Evolutionary conservation across 495 filamentous ascomycete genomes (phyloP), one percentile per base, ranked within the genome.

Genomic region (Lasiosphaeriaceae sp.): DNA sequence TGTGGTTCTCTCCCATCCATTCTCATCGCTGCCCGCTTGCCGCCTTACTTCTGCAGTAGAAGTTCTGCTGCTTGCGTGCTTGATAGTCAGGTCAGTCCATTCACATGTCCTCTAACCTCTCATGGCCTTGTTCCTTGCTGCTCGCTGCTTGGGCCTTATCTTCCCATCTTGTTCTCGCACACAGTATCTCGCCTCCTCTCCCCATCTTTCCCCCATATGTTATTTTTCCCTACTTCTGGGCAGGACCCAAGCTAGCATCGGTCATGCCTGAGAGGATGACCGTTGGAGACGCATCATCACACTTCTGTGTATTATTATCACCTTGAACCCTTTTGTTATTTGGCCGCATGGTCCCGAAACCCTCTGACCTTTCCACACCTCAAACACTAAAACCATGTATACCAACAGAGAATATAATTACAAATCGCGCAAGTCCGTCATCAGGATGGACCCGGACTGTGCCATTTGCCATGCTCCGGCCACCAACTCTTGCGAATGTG

Each of bases 381-480:
- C 39, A 66, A 64, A 65, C 67, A 65, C 76, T 78, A 76, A 80
- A n/a, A 69, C 52, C 65, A 80, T 80, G 77, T 77, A 75, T 73
- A 62, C 71, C 68, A 31, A 31, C 26, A 77, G 72, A 70, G 72
- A 79, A 50, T 58, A 64, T 49, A 66, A 70, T 46, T 55, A 59
- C 43, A 77, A 74, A 60, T 60, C 62, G 56, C 69, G 73, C 59
- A 79, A 78, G 73, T 69, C 76, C 58, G 62, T 77, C 67, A 72
- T 80, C 69, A 79, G 69, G 68, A 83, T 85, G 81, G 83, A 86
- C 57, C 86, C 86, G 39, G 85, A 87, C 72, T 89, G 86, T 72
- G 85, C 85, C 45, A 86, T 89, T 54, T 89, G 86, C 69, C 79
- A 81, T 70, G 78, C 79, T 62, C 83, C 86, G 49, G 81, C 84